These are phyloP conservation scores for Kodamaea sp. DNA, from an alignment of 1,139 yeast species.

Conservation along the genomic window DNA sequence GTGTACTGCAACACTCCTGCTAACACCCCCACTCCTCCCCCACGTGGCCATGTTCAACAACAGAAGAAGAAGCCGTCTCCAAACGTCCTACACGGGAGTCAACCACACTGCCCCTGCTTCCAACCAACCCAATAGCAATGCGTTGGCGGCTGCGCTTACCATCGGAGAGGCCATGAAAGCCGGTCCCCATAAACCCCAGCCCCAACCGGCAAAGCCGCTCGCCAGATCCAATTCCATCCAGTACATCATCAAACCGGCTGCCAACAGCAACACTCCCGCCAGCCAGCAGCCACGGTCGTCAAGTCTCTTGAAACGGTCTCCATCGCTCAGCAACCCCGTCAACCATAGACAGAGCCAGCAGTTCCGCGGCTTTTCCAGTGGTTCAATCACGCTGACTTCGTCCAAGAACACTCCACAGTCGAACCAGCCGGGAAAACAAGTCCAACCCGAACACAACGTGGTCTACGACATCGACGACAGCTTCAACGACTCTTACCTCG, in stretches of 20 bases:
- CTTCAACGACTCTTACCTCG: slow-evolving; percentile 31
- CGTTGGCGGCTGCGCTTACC: slow-evolving; percentile 50
- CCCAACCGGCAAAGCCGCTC: slow-evolving; percentile 13
- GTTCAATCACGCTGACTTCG: slow-evolving; percentile 16
- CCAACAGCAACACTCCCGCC: slow-evolving; percentile 1
- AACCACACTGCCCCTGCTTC: slow-evolving; percentile 35
- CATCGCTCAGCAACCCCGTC: slow-evolving; percentile 6
- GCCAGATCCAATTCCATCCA: slow-evolving; percentile 16
- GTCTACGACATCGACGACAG: slow-evolving; percentile 32
- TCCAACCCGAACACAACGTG: slow-evolving; percentile 3
- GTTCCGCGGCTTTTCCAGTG: slow-evolving; percentile 10
- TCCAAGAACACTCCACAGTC: slow-evolving; percentile 6
- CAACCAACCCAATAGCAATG: slow-evolving; percentile 40
- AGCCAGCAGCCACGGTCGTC: slow-evolving; percentile 1
- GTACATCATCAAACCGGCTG: slow-evolving; percentile 15
- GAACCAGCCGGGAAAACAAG: slow-evolving; percentile 6
- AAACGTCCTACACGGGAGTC: slow-evolving; percentile 49
- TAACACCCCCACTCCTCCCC: not conserved
- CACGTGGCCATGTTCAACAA: slow-evolving; percentile 29
- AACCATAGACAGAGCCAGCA: not conserved
- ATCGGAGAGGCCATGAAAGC: slow-evolving; percentile 37
- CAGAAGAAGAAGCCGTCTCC: slow-evolving; percentile 37
- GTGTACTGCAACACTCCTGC: not conserved
- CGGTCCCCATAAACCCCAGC: slow-evolving; percentile 14
- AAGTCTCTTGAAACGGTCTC: slow-evolving; percentile 8